Conservation (phyloP, 2,329 filamentous ascomycete species). For the Ophiocordyceps sinensis region DNA sequence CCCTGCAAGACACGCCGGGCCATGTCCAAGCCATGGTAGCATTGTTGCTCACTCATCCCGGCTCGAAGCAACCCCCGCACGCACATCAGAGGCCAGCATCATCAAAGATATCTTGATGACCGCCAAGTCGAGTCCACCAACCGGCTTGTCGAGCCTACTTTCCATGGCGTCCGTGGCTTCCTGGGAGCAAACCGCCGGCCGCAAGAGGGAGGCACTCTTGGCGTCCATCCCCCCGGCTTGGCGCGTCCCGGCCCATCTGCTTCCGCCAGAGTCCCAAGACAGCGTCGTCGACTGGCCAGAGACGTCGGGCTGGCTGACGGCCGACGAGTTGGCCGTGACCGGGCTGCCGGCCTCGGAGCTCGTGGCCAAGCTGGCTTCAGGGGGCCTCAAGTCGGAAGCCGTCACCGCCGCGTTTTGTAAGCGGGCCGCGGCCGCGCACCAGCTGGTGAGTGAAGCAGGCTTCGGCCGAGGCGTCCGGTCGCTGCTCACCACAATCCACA, state of each 20-base stretch:
- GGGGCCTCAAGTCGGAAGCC: conserved; percentile 21
- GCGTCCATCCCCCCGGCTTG: conserved; percentile 43
- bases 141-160: too few species aligned
- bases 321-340: conserved; percentile 31
- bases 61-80: too few species aligned
- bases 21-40: too few species aligned
- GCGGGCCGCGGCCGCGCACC: conserved; percentile 39
- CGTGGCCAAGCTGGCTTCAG: conserved; percentile 19
- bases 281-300: conserved; percentile 43
- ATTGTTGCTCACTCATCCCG: too few species aligned
- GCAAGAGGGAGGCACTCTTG: conserved; percentile 26
- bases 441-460: conserved; percentile 35
- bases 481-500: conserved; percentile 3
- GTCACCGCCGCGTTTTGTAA: conserved; percentile 39
- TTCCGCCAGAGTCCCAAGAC: conserved; percentile 37
- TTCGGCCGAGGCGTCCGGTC: too few species aligned
- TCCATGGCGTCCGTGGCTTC: neutral
- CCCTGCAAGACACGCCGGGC: too few species aligned
- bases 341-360: conserved; percentile 26
- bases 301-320: conserved; percentile 43
- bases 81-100: too few species aligned
- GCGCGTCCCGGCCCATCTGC: conserved; percentile 34
- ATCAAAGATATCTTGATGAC: too few species aligned
- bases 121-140: too few species aligned
- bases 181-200: conserved; percentile 28